Percentiles rank a stretch among this genome's conserved stretches.
Conservation (phyloP, 345 rosid genomes). For the Salix koriyanagi region DNA sequence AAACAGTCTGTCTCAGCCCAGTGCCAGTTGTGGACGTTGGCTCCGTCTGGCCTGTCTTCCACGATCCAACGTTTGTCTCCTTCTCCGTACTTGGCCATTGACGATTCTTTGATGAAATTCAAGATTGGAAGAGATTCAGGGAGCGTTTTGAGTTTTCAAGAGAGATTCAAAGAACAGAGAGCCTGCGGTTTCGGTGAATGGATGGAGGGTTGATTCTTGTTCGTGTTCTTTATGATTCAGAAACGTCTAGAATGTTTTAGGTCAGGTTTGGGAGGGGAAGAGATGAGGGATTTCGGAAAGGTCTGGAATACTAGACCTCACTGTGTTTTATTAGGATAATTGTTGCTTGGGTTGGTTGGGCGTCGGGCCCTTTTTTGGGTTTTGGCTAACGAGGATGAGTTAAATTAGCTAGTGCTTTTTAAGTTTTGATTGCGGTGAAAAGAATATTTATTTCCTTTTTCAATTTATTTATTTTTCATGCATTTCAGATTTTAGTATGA, state of each 20-base stretch:
- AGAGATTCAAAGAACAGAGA: not conserved
- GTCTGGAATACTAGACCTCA: not conserved
- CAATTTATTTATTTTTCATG: no score
- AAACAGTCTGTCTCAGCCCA: conserved; percentile 95
- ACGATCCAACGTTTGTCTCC: conserved; percentile 99
- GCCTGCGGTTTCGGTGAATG: no score
- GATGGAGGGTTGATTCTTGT: not conserved
- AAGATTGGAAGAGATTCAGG: not conserved
- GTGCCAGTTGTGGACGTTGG: conserved; percentile 99
- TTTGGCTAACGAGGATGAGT: no score
- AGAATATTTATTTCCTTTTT: no score
- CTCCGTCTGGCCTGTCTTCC: conserved; percentile 89
- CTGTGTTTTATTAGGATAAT: not conserved
- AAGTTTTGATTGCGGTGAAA: no score
- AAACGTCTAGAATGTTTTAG: not conserved
- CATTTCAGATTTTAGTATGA: no score
- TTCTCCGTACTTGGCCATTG: conserved; percentile 91
- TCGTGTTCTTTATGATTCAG: no score
- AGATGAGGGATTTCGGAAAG: not conserved
- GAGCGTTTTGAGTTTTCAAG: not conserved
- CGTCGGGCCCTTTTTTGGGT: no score
- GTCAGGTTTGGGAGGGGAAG: not conserved
- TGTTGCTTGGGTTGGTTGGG: no score
- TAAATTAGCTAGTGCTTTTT: no score
- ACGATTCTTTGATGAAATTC: not conserved